Conservation (phyloP, 768 basidiomycete species). For the Neoboletus brunneissimus region DNA sequence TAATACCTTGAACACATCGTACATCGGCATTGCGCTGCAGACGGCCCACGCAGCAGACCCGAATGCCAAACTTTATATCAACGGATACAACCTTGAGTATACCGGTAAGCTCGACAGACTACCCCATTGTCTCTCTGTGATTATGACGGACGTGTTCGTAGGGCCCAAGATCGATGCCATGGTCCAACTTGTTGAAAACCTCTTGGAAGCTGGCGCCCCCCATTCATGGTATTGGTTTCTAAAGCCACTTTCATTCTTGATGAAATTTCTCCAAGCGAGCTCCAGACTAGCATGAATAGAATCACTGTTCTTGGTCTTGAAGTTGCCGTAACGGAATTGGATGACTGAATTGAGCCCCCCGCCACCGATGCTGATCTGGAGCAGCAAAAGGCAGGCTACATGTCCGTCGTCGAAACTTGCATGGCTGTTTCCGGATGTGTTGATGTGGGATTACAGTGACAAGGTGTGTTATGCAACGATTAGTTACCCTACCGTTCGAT, state of each 20-base stretch:
- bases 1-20: slow-evolving; percentile 46
- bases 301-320: slow-evolving; percentile 62
- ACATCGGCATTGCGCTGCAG: slow-evolving; percentile 49
- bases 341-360: slow-evolving; percentile 56
- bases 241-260: slow-evolving; percentile 62
- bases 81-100: slow-evolving; percentile 29
- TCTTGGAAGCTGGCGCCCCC: slow-evolving; percentile 48
- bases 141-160: neutral
- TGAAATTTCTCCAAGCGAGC: slow-evolving; percentile 42
- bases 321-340: slow-evolving; percentile 67
- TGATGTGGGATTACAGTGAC: slow-evolving; percentile 43
- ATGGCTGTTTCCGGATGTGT: slow-evolving; percentile 37
- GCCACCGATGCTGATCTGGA: slow-evolving; percentile 44
- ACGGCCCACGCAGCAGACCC: slow-evolving; percentile 32
- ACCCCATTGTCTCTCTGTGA: neutral
- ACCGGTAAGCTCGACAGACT: slow-evolving; percentile 15
- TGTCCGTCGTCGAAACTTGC: slow-evolving; percentile 55
- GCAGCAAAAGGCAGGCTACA: slow-evolving; percentile 59
- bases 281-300: slow-evolving; percentile 47
- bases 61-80: slow-evolving; percentile 33
- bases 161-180: slow-evolving; percentile 44
- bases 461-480: slow-evolving; percentile 13
- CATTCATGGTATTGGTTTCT: slow-evolving; percentile 60
- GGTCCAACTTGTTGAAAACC: slow-evolving; percentile 48
- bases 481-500: slow-evolving; percentile 20